Evolutionary conservation across 371 early-diverging fungal species (phyloP).

Genomic region (Mucor irregularis): DNA sequence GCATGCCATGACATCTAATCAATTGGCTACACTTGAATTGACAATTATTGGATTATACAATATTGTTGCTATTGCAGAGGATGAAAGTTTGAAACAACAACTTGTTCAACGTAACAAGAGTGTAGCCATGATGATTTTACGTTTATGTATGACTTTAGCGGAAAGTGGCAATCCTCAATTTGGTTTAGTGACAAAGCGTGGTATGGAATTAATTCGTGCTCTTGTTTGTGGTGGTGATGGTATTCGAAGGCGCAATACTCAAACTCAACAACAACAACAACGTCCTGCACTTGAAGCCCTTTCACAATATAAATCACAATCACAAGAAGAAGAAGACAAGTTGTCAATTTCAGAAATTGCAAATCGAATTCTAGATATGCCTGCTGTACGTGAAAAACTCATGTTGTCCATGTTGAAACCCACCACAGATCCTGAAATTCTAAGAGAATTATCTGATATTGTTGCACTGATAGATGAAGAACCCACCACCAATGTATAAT

Average conservation of each 20-base stretch:
- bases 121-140: conserved; percentile 47
- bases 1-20: conserved; percentile 48
- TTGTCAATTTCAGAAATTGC: conserved; percentile 23
- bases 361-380: conserved; percentile 41
- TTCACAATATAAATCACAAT: background rate
- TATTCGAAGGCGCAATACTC: conserved; percentile 23
- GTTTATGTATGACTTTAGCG: conserved; percentile 52
- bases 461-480: conserved; percentile 45
- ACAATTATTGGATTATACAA: conserved; percentile 58
- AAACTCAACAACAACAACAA: conserved; percentile 4
- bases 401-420: conserved; percentile 48
- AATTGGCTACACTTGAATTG: conserved; percentile 57
- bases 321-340: conserved; percentile 16
- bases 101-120: conserved; percentile 38
- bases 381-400: conserved; percentile 37
- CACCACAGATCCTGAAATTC: conserved; percentile 42
- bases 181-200: conserved; percentile 37
- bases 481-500: conserved; percentile 9
- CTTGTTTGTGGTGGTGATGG: conserved; percentile 43
- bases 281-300: conserved; percentile 2
- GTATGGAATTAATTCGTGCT: conserved; percentile 44
- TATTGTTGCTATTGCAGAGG: conserved; percentile 41
- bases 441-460: conserved; percentile 44
- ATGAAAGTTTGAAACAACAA: conserved; percentile 38
- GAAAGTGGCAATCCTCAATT: conserved; percentile 52